These are phyloP conservation scores for Calamus simplicifolius DNA, from an alignment of 176 grass and related monocot species.

Conservation along the genomic window DNA sequence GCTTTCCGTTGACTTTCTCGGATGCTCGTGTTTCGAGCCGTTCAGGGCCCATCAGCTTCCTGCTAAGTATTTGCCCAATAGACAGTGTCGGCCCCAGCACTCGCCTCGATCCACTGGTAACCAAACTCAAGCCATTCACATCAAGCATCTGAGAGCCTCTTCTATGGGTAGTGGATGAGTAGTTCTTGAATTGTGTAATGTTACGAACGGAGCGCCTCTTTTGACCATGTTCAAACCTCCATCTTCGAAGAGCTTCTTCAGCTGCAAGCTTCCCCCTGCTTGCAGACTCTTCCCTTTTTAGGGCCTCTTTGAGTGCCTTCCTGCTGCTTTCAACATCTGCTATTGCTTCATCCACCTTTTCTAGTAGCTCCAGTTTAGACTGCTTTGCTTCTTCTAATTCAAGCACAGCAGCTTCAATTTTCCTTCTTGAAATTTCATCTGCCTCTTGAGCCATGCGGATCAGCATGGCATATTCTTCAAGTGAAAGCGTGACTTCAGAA, in stretches of 20 bases:
- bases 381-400: constrained; percentile 55
- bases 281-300: constrained; percentile 62
- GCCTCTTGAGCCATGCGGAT: constrained; percentile 42
- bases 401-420: constrained; percentile 43
- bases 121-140: constrained; percentile 76
- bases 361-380: constrained; percentile 48
- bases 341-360: constrained; percentile 87
- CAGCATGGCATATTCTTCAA: constrained; percentile 38
- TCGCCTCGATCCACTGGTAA: constrained; percentile 22
- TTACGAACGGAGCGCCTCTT: constrained; percentile 29
- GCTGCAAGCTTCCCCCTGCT: constrained; percentile 38
- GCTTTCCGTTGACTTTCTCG: constrained; percentile 17
- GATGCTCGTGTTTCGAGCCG: constrained; percentile 17
- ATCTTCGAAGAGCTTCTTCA: constrained; percentile 50
- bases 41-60: constrained; percentile 53
- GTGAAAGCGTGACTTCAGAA: constrained; percentile 27
- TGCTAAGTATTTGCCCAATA: constrained; percentile 89
- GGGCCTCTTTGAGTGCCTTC: constrained; percentile 61
- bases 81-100: constrained; percentile 29
- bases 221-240: constrained; percentile 44
- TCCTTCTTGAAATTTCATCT: constrained; percentile 29
- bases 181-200: constrained; percentile 62
- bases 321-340: constrained; percentile 55
- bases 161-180: constrained; percentile 11
- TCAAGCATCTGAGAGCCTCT: constrained; percentile 45